Percentiles rank a stretch among this genome's conserved stretches.
phyloP scores from a whole-genome alignment of 257 asterid genomes.

The Ajuga chamaepitys region DNA sequence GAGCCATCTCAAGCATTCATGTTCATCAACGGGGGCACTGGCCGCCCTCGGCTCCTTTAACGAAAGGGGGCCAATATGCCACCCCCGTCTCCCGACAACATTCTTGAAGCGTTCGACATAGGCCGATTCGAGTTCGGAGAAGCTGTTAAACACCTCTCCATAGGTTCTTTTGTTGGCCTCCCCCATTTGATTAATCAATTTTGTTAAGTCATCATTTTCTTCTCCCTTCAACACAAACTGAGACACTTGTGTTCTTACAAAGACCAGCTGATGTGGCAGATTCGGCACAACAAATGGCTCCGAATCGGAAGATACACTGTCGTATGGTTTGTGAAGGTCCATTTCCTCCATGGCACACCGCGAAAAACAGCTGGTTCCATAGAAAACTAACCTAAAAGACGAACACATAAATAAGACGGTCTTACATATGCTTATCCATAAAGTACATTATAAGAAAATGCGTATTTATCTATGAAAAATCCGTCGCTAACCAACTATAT shows the following conservation, averaged over 20 bases:
- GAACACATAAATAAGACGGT: too few relatives aligned
- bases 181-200: neutral
- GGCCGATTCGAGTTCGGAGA: neutral
- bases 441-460: too few relatives aligned
- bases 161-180: neutral
- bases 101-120: neutral
- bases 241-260: neutral
- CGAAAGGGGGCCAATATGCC: neutral
- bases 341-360: neutral
- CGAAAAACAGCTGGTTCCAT: neutral
- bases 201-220: neutral
- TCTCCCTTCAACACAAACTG: neutral
- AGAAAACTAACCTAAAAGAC: neutral
- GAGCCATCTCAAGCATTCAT: neutral
- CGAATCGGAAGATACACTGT: neutral
- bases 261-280: neutral
- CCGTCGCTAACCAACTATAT: too few relatives aligned
- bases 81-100: neutral
- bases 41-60: too few relatives aligned
- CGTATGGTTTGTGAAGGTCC: neutral
- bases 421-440: too few relatives aligned
- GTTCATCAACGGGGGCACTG: neutral
- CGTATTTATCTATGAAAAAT: too few relatives aligned
- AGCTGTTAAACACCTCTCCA: neutral
- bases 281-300: neutral